A percentile compares a stretch with the other conserved stretches of the same genome.
Conservation (phyloP, 2,329 filamentous ascomycete species). For the Scolecobasidium constrictum region DNA sequence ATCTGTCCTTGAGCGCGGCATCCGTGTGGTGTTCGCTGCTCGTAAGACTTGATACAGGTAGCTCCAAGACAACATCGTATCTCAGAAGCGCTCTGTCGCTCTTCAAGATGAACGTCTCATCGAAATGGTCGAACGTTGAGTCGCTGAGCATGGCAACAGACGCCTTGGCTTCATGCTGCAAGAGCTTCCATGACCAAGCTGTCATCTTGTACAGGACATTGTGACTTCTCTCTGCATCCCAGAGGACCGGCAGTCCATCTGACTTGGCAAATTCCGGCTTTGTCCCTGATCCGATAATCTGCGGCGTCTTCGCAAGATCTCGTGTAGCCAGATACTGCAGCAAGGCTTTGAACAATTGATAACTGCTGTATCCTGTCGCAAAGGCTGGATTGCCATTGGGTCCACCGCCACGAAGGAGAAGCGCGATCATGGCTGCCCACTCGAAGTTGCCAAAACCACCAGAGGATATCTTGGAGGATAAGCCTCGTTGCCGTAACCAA, state of each 20-base stretch:
- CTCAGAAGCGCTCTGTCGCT: constrained; percentile 39
- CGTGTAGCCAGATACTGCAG: constrained; percentile 75
- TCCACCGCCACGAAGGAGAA: constrained; percentile 69
- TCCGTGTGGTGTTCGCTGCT: background rate
- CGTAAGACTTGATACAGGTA: constrained; percentile 12
- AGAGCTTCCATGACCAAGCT: constrained; percentile 63
- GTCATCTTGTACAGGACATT: constrained; percentile 91
- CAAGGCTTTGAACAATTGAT: constrained; percentile 87
- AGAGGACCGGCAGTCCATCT: constrained; percentile 57
- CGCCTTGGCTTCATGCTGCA: constrained; percentile 63
- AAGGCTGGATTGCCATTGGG: constrained; percentile 60
- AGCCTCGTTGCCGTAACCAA: constrained; percentile 83
- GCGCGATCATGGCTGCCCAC: constrained; percentile 69
- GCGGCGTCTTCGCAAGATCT: constrained; percentile 58
- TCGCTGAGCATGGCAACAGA: constrained; percentile 69
- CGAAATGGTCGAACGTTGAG: constrained; percentile 67
- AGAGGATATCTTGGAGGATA: constrained; percentile 54
- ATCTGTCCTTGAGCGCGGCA: constrained; percentile 24
- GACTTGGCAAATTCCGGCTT: constrained; percentile 23
- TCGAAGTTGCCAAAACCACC: constrained; percentile 93
- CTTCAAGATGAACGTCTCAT: constrained; percentile 65
- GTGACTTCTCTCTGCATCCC: constrained; percentile 61
- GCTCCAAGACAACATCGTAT: constrained; percentile 42
- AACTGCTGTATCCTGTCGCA: constrained; percentile 73
- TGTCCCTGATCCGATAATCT: constrained; percentile 31